These are phyloP conservation scores for Amanita thiersii DNA, from an alignment of 768 basidiomycete genomes.

Conservation along the genomic window DNA sequence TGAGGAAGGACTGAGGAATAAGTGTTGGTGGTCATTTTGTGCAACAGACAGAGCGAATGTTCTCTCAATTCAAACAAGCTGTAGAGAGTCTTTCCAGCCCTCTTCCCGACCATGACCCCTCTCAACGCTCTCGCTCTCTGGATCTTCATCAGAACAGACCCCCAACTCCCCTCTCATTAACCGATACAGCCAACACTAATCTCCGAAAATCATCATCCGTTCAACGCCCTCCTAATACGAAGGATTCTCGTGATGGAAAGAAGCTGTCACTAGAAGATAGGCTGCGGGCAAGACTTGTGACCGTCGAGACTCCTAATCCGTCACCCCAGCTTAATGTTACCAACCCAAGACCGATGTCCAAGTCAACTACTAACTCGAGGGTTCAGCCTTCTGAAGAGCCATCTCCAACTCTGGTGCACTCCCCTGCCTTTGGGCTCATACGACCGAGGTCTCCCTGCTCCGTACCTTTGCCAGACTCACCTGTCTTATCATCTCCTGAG, in stretches of 20 bases:
- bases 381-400: too few species aligned
- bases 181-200: slow-evolving; percentile 37
- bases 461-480: slow-evolving; percentile 35
- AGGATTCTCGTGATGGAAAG: slow-evolving; percentile 10
- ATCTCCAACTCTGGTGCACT: neutral
- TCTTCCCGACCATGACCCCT: slow-evolving; percentile 25
- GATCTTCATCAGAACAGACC: slow-evolving; percentile 12
- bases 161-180: slow-evolving; percentile 8
- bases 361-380: neutral
- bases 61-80: slow-evolving; percentile 64
- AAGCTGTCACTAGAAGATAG: slow-evolving; percentile 10
- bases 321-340: neutral
- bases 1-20: neutral
- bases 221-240: slow-evolving; percentile 37
- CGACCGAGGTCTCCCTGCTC: slow-evolving; percentile 27
- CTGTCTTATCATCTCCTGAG: slow-evolving; percentile 18
- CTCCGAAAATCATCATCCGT: slow-evolving; percentile 55
- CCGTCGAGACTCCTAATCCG: slow-evolving; percentile 8
- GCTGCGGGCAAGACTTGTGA: slow-evolving; percentile 7
- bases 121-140: slow-evolving; percentile 14
- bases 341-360: neutral
- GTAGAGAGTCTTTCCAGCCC: slow-evolving; percentile 62
- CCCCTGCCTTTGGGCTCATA: too few species aligned
- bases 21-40: neutral
- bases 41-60: slow-evolving; percentile 37